Conservation (phyloP, 140 eudicot species). For the Bidens hawaiensis region DNA sequence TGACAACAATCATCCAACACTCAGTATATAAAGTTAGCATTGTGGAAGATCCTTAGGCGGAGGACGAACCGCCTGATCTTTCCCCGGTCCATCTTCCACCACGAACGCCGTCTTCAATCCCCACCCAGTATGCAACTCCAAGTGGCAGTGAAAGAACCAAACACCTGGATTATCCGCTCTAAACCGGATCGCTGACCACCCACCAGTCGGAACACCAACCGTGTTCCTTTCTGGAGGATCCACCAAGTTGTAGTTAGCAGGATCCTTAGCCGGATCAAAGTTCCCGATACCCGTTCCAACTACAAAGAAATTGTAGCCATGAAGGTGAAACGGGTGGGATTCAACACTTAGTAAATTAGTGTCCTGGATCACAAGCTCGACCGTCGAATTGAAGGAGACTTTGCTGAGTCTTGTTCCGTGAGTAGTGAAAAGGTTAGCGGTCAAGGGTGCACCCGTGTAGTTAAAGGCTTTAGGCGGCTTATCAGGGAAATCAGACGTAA, state of each 20-base stretch:
- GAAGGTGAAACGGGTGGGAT: conserved; percentile 82
- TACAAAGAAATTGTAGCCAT: conserved; percentile 68
- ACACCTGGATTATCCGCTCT: conserved; percentile 70
- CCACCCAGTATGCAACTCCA: conserved; percentile 73
- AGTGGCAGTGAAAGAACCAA: conserved; percentile 72
- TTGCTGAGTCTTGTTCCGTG: conserved; percentile 50
- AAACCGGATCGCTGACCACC: conserved; percentile 75
- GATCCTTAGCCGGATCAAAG: conserved; percentile 53
- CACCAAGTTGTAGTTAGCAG: conserved; percentile 59
- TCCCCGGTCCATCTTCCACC: conserved; percentile 57
- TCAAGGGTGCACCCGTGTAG: conserved; percentile 66
- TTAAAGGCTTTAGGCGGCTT: conserved; percentile 54
- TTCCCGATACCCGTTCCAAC: conserved; percentile 69
- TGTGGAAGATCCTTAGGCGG: conserved; percentile 75
- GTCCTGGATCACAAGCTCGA: conserved; percentile 66
- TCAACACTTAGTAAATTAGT: conserved; percentile 59
- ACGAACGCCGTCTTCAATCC: conserved; percentile 62
- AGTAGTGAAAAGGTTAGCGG: conserved; percentile 45
- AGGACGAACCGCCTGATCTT: conserved; percentile 47
- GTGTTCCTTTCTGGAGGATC: conserved; percentile 77
- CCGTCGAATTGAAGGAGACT: conserved; percentile 51
- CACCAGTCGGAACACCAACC: conserved; percentile 69
- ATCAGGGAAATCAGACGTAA: conserved; percentile 52
- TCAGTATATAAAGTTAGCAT: conserved; percentile 26
- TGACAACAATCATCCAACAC: too few species aligned